Conservation (phyloP, 108 stramenopile species). For the Poteriospumella lacustris region DNA sequence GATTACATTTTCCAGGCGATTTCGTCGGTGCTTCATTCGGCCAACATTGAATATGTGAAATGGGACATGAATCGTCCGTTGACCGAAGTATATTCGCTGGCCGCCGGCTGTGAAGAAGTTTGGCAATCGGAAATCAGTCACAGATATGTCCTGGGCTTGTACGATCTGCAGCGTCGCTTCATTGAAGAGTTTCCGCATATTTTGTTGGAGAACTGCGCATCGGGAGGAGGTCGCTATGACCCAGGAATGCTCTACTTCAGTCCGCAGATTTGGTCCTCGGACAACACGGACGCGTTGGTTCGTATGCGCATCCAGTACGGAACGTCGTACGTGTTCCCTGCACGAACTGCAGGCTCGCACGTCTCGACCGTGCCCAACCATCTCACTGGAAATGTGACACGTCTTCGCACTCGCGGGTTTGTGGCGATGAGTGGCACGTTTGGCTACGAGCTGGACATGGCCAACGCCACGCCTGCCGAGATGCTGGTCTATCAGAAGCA, state of each 20-base stretch:
- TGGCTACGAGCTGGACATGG: conserved; percentile 24
- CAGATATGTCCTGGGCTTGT: conserved; percentile 18
- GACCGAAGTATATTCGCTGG: neutral
- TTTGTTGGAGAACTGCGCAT: conserved; percentile 14
- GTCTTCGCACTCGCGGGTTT: conserved; percentile 13
- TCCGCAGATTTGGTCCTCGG: conserved; percentile 28
- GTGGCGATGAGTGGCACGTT: conserved; percentile 30
- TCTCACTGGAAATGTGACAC: neutral
- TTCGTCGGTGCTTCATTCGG: neutral
- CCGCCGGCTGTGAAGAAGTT: neutral
- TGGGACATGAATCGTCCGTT: conserved; percentile 28
- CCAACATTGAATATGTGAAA: conserved; percentile 4
- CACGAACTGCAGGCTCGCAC: conserved; percentile 10
- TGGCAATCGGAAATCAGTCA: neutral
- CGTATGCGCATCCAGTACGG: conserved; percentile 22
- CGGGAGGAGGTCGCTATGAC: conserved; percentile 26
- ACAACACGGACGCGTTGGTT: conserved; percentile 28
- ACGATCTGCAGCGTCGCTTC: neutral
- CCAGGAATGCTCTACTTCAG: conserved; percentile 27
- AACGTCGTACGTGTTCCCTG: conserved; percentile 12
- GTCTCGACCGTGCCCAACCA: conserved; percentile 26
- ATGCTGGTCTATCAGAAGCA: neutral
- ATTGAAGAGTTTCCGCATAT: conserved; percentile 21
- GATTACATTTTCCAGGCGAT: neutral
- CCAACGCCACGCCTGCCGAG: neutral